Evolutionary conservation across 2,329 filamentous ascomycete species (phyloP).

Genomic region (Fusarium sulawesiense): DNA sequence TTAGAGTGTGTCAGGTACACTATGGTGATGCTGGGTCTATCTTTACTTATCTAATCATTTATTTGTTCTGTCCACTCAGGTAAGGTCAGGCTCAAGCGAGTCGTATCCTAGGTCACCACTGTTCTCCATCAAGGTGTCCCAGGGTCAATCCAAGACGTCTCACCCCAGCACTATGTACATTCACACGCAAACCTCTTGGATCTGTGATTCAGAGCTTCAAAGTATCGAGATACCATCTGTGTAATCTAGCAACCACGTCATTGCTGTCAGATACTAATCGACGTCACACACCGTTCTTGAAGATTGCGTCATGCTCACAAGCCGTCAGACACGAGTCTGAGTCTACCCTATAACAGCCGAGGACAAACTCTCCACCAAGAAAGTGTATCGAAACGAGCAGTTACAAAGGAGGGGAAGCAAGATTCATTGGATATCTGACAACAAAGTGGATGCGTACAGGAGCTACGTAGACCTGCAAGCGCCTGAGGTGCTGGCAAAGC

Average conservation of each 20-base stretch:
- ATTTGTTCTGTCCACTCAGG: background rate
- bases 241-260: constrained; percentile 15
- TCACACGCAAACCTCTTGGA: background rate
- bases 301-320: constrained; percentile 38
- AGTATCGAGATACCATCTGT: background rate
- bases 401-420: constrained; percentile 25
- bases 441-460: constrained; percentile 26
- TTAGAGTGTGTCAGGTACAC: background rate
- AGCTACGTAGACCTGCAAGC: constrained; percentile 26
- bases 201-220: background rate
- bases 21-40: background rate
- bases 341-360: constrained; percentile 37
- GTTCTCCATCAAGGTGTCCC: background rate
- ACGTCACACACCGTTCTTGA: constrained; percentile 5
- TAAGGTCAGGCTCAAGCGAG: background rate
- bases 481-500: constrained; percentile 9
- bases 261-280: constrained; percentile 8
- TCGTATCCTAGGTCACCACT: background rate
- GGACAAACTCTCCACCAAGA: constrained; percentile 19
- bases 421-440: constrained; percentile 31
- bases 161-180: background rate
- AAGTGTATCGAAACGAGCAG: constrained; percentile 17
- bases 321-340: constrained; percentile 3
- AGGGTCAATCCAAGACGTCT: background rate
- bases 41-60: background rate